Base-by-base conservation (phyloP, 1,284 basidiomycete species). In the Pyrrhoderma lamaoense region DNA sequence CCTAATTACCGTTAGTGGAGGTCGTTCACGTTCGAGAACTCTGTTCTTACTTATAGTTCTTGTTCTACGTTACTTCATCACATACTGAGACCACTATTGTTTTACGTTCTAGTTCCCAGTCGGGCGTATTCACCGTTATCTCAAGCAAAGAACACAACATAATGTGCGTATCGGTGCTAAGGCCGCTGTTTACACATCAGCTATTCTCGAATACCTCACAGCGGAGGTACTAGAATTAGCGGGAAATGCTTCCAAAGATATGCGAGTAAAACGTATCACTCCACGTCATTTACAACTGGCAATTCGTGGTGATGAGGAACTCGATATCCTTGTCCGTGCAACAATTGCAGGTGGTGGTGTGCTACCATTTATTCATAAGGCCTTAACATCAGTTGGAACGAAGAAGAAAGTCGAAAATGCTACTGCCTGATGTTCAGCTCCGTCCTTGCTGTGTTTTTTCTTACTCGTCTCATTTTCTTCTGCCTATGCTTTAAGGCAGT, bases 241-340 rank as follows among this genome's bases (percentile, higher is more conserved):
- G 54, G 94, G 94, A 39, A 98, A 98, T 68, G 94, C 94, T 21
- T 94, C 93, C 8, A 96, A 96, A 66, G 94, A 98, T 72, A 77
- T 97, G 36, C 82, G 88, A 49, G 92, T 96, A 42, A 97, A 97
- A 71, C 90, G 95, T 67, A 96, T 98, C 67, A 96, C 92, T 0
- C 94, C 94, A 18, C 88, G 91, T 59, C 92, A 94, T 69, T 68
- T 94, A 60, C 91, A 94, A 67, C 79, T 93, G 23, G 92, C 94
- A 31, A 97, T 98, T 60, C 89, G 94, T 57, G 94, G 94, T 47
- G 95, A 98, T 67, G 93, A 97, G 65, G 94, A 91, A 63, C 80
- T 94, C 8, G 86, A 89, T 61, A 85, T 76, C 9, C 79, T 89
- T 51, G 85, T 89, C 3, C 76, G 77, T 44, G 71, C 71, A 25